phyloP scores from a whole-genome alignment of 2,329 filamentous ascomycete genomes.

The Cercospora sp. region DNA sequence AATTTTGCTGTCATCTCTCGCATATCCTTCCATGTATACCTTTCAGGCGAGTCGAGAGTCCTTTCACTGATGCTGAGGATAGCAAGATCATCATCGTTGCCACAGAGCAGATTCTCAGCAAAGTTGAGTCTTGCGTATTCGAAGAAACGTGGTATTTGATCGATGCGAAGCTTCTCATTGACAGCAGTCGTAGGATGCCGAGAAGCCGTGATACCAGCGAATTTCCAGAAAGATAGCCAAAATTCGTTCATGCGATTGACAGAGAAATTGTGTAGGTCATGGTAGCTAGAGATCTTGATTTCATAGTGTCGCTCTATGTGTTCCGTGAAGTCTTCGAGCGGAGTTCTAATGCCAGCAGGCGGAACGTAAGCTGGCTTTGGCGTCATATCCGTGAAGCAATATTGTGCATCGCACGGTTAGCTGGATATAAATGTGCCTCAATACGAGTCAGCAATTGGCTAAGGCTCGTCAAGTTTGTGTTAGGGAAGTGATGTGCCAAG shows the following conservation, averaged over 20 bases:
- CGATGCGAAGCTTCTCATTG: slow-evolving; percentile 13
- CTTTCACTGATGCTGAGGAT: neutral
- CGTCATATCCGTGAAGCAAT: neutral
- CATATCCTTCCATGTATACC: neutral
- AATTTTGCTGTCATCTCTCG: neutral
- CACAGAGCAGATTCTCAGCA: slow-evolving; percentile 19
- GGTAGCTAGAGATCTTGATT: slow-evolving; percentile 7
- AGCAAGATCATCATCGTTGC: slow-evolving; percentile 18
- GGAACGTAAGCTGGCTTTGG: slow-evolving; percentile 16
- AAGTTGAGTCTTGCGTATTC: slow-evolving; percentile 19
- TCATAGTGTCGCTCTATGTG: slow-evolving; percentile 1
- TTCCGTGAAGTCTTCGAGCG: slow-evolving; percentile 19
- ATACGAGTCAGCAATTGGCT: neutral
- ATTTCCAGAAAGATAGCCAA: slow-evolving; percentile 24
- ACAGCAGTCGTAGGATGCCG: neutral
- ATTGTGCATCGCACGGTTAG: neutral
- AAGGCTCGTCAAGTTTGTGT: neutral
- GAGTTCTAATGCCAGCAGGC: slow-evolving; percentile 14
- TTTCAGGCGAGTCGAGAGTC: neutral
- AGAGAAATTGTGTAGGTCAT: slow-evolving; percentile 20
- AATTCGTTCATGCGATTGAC: slow-evolving; percentile 23
- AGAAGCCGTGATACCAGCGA: slow-evolving; percentile 19
- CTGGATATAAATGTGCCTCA: neutral
- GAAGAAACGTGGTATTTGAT: slow-evolving; percentile 20
- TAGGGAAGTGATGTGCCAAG: neutral